Evolutionary conservation across 2,329 filamentous ascomycete species (phyloP), one percentile per base, ranked within the genome.

Genomic region (Cladosporium austrohemisphaericum): DNA sequence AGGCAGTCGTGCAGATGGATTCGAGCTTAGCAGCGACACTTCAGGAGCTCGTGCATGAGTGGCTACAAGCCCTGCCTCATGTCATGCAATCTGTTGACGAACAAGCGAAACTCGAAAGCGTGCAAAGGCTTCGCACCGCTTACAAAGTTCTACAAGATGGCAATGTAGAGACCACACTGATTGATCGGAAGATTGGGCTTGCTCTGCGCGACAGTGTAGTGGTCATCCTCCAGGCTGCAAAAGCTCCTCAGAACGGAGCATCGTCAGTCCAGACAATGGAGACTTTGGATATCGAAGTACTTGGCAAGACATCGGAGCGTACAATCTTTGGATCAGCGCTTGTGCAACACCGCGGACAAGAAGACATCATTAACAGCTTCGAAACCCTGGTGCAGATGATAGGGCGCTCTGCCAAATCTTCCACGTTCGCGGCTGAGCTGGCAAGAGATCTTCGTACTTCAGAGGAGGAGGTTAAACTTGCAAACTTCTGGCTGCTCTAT

Each of bases 41-140:
- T 20, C 87, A 88, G 58, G 78, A 76, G 22, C 85, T 80, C 1
- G 75, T 94, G 1, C 86, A 92, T 65, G 83, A 83, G 45, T 96
- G 91, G 90, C 78, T 91, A 19, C 80, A 81, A 2, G 84, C 88
- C 32, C 77, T 98, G 14, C 85, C 92, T 4, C 80, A 90, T 13
- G 69, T 88, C 11, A 91, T 96, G 82, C 88, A 92, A 64, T 81
- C 83, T 7, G 85, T 83, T 57, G 90, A 97, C 59, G 89, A 95
- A 57, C 76, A 76, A n/a, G 74, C 78, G 22, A 95, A 94, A 65
- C 77, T 82, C 53, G 77, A 79, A 49, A 82, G 84, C 2, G 78
- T 97, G 20, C 77, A 78, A 22, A 88, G 92, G 54, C 77, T 98
- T n/a, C 80, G 85, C 11, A 85, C 83, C 40, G 83, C 86, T 0